Evolutionary conservation across 331 rosid species (phyloP).

Genomic region (Erythrophleum ivorense): DNA sequence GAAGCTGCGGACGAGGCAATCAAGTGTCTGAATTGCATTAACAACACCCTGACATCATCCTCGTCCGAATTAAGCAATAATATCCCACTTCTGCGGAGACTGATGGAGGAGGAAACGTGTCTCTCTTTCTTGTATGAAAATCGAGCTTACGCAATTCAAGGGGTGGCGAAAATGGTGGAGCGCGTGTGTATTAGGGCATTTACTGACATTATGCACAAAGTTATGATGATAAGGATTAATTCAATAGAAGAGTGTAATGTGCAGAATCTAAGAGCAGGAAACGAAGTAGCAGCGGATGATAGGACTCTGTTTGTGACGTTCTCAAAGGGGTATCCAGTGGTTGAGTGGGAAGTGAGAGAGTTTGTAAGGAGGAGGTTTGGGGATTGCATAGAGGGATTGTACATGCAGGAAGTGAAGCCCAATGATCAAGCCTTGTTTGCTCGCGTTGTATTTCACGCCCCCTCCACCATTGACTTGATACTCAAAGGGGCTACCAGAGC

Average conservation of each 20-base stretch:
- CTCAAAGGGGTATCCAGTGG: constrained; percentile 66
- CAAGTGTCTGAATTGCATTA: constrained; percentile 49
- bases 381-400: constrained; percentile 62
- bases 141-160: constrained; percentile 32
- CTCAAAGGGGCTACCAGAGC: constrained; percentile 56
- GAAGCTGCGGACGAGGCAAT: constrained; percentile 69
- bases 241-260: too few species aligned
- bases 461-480: constrained; percentile 48
- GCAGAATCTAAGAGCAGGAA: neutral
- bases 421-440: constrained; percentile 69
- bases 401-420: constrained; percentile 60
- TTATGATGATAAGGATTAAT: constrained; percentile 37
- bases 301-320: constrained; percentile 82
- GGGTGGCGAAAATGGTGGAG: constrained; percentile 34
- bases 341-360: constrained; percentile 65
- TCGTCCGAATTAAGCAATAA: constrained; percentile 29
- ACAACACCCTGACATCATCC: neutral
- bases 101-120: constrained; percentile 52
- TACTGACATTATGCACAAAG: constrained; percentile 55
- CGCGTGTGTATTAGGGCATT: constrained; percentile 55
- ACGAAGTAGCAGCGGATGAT: constrained; percentile 33
- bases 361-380: constrained; percentile 52
- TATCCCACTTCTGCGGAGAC: constrained; percentile 53
- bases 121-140: constrained; percentile 40
- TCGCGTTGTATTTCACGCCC: constrained; percentile 50